Conservation (phyloP, 2,329 filamentous ascomycete genomes). For the Huntiella abstrusa region DNA sequence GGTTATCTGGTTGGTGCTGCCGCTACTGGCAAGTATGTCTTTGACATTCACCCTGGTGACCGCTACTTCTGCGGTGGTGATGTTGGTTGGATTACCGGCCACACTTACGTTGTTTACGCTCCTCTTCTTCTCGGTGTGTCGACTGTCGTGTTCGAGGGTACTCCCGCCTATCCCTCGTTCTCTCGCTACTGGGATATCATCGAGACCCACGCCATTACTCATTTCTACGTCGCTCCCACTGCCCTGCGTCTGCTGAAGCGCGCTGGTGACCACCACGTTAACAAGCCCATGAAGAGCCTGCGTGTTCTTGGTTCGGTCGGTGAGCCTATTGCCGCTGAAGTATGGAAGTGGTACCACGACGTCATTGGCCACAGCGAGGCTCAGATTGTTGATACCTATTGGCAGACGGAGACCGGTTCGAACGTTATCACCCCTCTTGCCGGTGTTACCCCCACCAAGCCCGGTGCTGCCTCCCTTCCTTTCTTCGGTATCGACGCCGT, state of each 20-base stretch:
- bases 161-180: slow-evolving; percentile 92
- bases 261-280: slow-evolving; percentile 81
- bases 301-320: slow-evolving; percentile 86
- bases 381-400: slow-evolving; percentile 95
- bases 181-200: slow-evolving; percentile 98
- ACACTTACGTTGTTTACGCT: slow-evolving; percentile 96
- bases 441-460: slow-evolving; percentile 89
- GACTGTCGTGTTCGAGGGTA: slow-evolving; percentile 95
- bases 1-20: slow-evolving; percentile 92
- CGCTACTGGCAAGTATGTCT: slow-evolving; percentile 92
- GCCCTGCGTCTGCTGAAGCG: slow-evolving; percentile 86
- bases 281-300: slow-evolving; percentile 72
- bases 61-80: slow-evolving; percentile 96
- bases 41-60: slow-evolving; percentile 89
- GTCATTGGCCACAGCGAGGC: slow-evolving; percentile 82
- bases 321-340: slow-evolving; percentile 91
- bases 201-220: slow-evolving; percentile 82
- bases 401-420: slow-evolving; percentile 97
- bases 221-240: slow-evolving; percentile 96
- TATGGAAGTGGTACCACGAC: slow-evolving; percentile 99
- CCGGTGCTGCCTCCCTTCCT: slow-evolving; percentile 82
- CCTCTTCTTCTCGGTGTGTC: slow-evolving; percentile 82
- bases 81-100: slow-evolving; percentile 96
- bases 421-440: slow-evolving; percentile 88
- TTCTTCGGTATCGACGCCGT: slow-evolving; percentile 98